These are phyloP conservation scores for Cryptosporidium xiaoi DNA, from an alignment of 169 alveolate species.

Conservation along the genomic window DNA sequence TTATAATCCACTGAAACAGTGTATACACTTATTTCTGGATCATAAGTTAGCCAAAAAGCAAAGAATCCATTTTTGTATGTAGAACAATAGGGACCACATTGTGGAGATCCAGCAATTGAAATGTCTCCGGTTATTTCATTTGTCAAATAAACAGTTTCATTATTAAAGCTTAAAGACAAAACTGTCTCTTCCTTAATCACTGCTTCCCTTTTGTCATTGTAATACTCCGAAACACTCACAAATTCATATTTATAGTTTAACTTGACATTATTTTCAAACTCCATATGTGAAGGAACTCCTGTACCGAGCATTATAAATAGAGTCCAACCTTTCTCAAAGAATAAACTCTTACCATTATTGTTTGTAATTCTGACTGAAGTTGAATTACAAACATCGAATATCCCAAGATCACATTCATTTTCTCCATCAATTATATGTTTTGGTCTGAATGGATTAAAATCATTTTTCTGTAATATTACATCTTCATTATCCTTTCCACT, in stretches of 20 bases:
- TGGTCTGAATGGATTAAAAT: slow-evolving; percentile 39
- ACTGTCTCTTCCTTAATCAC: neutral
- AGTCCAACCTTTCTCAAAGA: slow-evolving; percentile 62
- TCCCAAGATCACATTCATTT: slow-evolving; percentile 27
- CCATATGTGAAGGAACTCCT: slow-evolving; percentile 23
- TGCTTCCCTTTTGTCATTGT: neutral
- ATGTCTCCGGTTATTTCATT: slow-evolving; percentile 9
- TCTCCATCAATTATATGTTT: slow-evolving; percentile 4
- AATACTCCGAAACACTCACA: neutral
- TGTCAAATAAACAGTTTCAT: slow-evolving; percentile 16
- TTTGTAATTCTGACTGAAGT: slow-evolving; percentile 20
- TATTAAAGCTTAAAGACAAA: slow-evolving; percentile 7
- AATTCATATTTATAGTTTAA: slow-evolving; percentile 25
- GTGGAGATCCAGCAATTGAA: slow-evolving; percentile 26
- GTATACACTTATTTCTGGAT: slow-evolving; percentile 4
- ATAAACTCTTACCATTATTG: neutral
- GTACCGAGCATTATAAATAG: slow-evolving; percentile 14
- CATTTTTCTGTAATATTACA: neutral
- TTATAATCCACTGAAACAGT: slow-evolving; percentile 27
- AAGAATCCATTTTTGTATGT: slow-evolving; percentile 58
- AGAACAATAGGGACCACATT: slow-evolving; percentile 73
- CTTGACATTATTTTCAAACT: neutral
- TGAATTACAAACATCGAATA: slow-evolving; percentile 38
- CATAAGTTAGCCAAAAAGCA: slow-evolving; percentile 58
- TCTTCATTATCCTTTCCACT: no score